Conservation (phyloP, 306 rosid species). For the Acacia melanoxylon region DNA sequence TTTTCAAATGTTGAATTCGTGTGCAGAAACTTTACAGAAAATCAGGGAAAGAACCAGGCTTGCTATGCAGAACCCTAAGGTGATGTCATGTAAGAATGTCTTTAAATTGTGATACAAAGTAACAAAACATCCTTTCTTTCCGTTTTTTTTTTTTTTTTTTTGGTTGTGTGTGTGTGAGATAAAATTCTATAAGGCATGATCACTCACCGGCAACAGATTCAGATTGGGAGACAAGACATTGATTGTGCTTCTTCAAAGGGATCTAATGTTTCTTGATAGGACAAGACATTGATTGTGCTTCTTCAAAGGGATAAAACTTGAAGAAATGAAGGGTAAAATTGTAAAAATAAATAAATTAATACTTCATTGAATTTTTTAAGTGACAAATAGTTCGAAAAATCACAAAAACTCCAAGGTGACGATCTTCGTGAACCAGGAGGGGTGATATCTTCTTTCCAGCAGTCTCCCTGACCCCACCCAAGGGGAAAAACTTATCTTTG, state of each 20-base stretch:
- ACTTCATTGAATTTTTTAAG: too few relatives aligned
- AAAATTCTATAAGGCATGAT: not conserved
- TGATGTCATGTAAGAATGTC: conserved; percentile 83
- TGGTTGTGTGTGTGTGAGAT: not conserved
- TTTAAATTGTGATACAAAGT: conserved; percentile 20
- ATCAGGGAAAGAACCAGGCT: conserved; percentile 79
- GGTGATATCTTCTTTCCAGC: not conserved
- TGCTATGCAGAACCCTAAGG: conserved; percentile 94
- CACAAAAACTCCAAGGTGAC: too few relatives aligned
- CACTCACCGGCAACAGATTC: not conserved
- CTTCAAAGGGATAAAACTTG: not conserved
- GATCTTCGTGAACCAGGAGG: too few relatives aligned
- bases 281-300: not conserved
- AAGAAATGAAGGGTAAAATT: not conserved
- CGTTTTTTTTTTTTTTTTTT: too few relatives aligned
- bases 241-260: too few relatives aligned
- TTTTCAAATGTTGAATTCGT: conserved; percentile 9
- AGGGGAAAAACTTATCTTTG: not conserved
- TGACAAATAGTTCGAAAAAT: too few relatives aligned
- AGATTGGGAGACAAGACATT: not conserved
- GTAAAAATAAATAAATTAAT: too few relatives aligned
- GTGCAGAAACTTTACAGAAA: conserved; percentile 65
- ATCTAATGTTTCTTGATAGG: too few relatives aligned
- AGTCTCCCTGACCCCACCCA: not conserved
- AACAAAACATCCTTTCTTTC: not conserved